These are phyloP conservation scores for Vigna trinervia DNA, from an alignment of 306 rosid species.

Conservation along the genomic window DNA sequence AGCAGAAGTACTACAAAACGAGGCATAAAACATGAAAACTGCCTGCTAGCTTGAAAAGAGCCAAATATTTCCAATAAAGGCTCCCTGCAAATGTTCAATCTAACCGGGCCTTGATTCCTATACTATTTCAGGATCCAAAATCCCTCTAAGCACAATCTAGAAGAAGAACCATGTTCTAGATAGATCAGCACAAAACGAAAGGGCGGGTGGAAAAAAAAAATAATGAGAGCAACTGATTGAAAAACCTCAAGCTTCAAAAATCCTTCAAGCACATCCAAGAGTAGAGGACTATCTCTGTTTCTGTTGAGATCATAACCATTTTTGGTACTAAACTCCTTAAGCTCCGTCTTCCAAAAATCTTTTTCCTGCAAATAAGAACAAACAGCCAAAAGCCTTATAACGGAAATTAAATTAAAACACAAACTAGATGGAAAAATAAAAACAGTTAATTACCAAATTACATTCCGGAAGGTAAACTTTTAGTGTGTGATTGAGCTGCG, in stretches of 20 bases:
- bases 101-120: neutral
- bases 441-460: constrained; percentile 77
- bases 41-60: constrained; percentile 12
- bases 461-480: constrained; percentile 98
- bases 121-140: neutral
- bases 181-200: constrained; percentile 2
- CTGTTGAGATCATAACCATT: constrained; percentile 96
- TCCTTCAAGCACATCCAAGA: constrained; percentile 98
- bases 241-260: constrained; percentile 97
- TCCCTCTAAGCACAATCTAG: constrained; percentile 23
- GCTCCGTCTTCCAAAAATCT: constrained; percentile 91
- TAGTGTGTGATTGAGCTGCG: constrained; percentile 88
- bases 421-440: constrained; percentile 27
- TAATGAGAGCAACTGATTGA: constrained; percentile 32
- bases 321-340: constrained; percentile 90
- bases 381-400: constrained; percentile 8
- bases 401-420: constrained; percentile 17
- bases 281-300: constrained; percentile 94
- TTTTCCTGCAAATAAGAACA: constrained; percentile 69
- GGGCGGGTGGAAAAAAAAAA: neutral
- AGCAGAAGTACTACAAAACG: constrained; percentile 1
- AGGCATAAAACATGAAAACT: neutral
- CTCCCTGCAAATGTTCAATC: neutral
- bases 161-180: constrained; percentile 9
- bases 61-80: neutral